Conservation (phyloP, 306 rosid species). For the Corylus avellana region DNA sequence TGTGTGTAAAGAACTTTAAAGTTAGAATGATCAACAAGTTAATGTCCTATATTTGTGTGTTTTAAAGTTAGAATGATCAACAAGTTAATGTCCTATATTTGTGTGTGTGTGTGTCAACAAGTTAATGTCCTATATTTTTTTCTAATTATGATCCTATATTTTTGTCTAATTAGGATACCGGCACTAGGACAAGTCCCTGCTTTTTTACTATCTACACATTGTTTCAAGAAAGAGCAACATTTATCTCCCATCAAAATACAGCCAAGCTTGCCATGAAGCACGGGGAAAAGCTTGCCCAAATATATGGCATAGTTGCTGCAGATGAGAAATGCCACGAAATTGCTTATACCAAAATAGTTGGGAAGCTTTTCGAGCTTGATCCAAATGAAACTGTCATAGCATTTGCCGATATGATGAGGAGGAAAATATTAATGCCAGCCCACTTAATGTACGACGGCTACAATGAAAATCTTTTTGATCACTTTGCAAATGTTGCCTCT, state of each 20-base stretch:
- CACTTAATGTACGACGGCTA: constrained; percentile 82
- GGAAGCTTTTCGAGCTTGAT: constrained; percentile 82
- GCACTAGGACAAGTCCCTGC: constrained; percentile 71
- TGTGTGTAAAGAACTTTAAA: no score
- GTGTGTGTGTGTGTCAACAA: not conserved
- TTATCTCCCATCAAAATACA: constrained; percentile 79
- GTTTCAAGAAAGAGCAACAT: constrained; percentile 87
- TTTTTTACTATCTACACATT: constrained; percentile 83
- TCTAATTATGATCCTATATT: not conserved
- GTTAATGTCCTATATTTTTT: not conserved
- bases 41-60: no score
- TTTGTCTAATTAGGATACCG: constrained; percentile 58
- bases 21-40: not conserved
- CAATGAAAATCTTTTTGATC: constrained; percentile 60
- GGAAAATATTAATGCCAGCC: constrained; percentile 84
- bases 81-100: no score
- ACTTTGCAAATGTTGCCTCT: constrained; percentile 74
- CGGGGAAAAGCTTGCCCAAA: constrained; percentile 83
- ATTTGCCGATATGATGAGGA: constrained; percentile 90
- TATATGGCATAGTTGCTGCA: constrained; percentile 77
- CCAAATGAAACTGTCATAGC: constrained; percentile 70
- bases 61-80: not conserved
- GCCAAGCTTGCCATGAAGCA: constrained; percentile 77
- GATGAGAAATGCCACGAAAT: constrained; percentile 92
- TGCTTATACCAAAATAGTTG: constrained; percentile 80